phyloP scores from a whole-genome alignment of 2,329 filamentous ascomycete genomes.

The Amauroascus verrucosus region DNA sequence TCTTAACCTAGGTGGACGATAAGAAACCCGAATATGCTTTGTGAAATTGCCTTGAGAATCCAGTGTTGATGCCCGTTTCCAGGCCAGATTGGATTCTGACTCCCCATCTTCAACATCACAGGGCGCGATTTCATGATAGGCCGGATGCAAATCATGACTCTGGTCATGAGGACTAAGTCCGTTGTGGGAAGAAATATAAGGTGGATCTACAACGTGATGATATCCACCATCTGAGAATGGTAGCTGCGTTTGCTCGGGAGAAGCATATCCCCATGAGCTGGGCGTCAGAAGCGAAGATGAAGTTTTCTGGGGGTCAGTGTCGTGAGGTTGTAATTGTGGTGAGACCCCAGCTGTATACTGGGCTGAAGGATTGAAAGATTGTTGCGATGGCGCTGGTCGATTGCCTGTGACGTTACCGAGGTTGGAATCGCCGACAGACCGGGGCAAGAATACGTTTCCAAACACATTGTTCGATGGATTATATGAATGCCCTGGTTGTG shows the following conservation, averaged over 20 bases:
- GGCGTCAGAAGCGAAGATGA: background rate
- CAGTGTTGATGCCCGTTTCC: conserved; percentile 4
- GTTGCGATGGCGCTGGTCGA: background rate
- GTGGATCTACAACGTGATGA: background rate
- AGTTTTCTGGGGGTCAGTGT: background rate
- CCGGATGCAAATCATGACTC: background rate
- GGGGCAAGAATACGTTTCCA: background rate
- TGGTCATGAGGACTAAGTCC: background rate
- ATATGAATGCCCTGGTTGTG: background rate
- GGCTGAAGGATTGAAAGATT: background rate
- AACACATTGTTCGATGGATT: background rate
- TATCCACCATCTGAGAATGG: background rate
- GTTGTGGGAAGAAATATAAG: background rate
- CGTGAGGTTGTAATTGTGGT: background rate
- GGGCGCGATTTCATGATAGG: background rate
- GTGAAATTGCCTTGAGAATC: background rate
- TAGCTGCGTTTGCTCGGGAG: background rate
- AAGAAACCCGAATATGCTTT: background rate
- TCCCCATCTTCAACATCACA: background rate
- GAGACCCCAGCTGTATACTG: conserved; percentile 2
- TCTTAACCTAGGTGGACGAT: conserved; percentile 4
- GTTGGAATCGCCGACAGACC: background rate
- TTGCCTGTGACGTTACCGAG: background rate
- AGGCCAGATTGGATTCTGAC: background rate
- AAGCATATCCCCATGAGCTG: conserved; percentile 1